phyloP scores from a whole-genome alignment of 2,329 filamentous ascomycete genomes.

The Stromatinia cepivora region DNA sequence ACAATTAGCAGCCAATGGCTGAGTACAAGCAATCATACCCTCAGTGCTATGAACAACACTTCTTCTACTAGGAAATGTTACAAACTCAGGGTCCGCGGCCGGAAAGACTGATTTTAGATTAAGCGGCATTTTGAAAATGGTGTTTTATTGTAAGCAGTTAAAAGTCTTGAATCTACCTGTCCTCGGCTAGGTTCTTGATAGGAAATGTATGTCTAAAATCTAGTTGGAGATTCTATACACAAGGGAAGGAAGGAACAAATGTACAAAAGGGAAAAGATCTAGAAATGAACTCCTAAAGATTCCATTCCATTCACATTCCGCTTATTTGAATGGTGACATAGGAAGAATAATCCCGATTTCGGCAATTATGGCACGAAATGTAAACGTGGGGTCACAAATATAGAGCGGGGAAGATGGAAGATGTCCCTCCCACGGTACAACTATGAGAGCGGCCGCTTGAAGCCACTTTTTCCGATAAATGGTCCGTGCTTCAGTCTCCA shows the following conservation, averaged over 20 bases:
- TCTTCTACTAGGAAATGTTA: slow-evolving; percentile 73
- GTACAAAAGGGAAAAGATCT: background rate
- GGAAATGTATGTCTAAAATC: background rate
- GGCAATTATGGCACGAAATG: background rate
- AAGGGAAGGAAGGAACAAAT: background rate
- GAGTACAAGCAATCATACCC: slow-evolving; percentile 86
- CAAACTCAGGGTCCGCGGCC: slow-evolving; percentile 48
- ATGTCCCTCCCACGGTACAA: background rate
- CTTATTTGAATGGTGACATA: slow-evolving; percentile 8
- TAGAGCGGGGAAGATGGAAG: background rate
- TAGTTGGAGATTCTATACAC: background rate
- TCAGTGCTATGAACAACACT: slow-evolving; percentile 93
- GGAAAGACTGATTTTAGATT: slow-evolving; percentile 40
- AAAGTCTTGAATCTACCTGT: background rate
- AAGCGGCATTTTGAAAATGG: slow-evolving; percentile 36
- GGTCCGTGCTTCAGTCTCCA: background rate
- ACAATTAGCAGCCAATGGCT: slow-evolving; percentile 85
- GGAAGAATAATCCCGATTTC: slow-evolving; percentile 5
- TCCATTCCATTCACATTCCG: background rate
- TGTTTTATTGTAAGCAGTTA: background rate
- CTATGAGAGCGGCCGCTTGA: slow-evolving; percentile 2
- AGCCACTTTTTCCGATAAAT: background rate
- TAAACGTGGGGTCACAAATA: slow-evolving; percentile 21
- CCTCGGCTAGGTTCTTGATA: background rate
- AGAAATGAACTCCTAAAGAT: background rate